These are phyloP conservation scores for Ceratorhiza oryzae-sativae DNA, from an alignment of 1,284 basidiomycete genomes.

Conservation along the genomic window DNA sequence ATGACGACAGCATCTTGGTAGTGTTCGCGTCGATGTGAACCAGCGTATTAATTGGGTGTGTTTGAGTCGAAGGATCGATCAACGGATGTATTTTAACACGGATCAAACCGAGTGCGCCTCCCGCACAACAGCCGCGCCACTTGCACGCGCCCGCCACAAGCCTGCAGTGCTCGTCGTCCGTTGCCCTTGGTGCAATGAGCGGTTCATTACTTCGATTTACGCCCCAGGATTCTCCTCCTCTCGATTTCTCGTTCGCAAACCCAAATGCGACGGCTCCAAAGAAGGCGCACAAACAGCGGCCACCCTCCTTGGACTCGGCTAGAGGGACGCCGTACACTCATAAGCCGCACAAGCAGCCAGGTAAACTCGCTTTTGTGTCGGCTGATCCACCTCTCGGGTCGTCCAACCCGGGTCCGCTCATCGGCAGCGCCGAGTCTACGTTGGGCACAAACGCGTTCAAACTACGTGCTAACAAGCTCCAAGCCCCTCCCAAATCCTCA, in stretches of 20 bases:
- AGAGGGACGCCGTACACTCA: too few species aligned
- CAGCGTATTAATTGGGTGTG: background rate
- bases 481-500: background rate
- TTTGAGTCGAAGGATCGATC: constrained; percentile 28
- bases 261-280: constrained; percentile 1
- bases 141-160: background rate
- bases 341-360: too few species aligned
- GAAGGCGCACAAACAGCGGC: background rate
- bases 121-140: background rate
- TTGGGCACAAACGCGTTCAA: constrained; percentile 26
- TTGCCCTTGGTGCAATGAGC: background rate
- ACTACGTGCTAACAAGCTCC: constrained; percentile 3
- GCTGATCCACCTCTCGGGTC: background rate
- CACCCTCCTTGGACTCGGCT: background rate
- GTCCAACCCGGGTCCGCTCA: constrained; percentile 8
- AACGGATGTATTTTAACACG: constrained; percentile 17
- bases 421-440: background rate
- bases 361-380: too few species aligned
- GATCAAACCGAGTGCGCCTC: constrained; percentile 12
- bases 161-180: background rate
- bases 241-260: constrained; percentile 12
- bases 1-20: too few species aligned
- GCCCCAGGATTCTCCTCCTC: background rate
- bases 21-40: too few species aligned
- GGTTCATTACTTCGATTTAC: background rate